phyloP scores from a whole-genome alignment of 768 basidiomycete genomes.

The Tricholoma saponaceum region DNA sequence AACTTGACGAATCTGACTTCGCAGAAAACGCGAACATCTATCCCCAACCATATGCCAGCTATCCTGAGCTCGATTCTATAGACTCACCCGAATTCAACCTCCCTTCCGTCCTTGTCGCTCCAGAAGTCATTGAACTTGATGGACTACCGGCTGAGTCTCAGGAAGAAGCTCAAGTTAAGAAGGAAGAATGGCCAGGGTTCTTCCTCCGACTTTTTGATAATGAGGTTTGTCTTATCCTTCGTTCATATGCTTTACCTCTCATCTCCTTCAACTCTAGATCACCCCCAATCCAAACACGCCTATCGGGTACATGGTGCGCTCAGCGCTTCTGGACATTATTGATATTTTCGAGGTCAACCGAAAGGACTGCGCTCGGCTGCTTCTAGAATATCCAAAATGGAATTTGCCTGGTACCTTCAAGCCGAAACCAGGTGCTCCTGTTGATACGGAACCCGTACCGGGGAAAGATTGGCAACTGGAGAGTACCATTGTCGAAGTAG shows the following conservation, averaged over 20 bases:
- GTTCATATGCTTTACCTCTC: background rate
- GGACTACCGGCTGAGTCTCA: slow-evolving; percentile 63
- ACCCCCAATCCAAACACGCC: slow-evolving; percentile 74
- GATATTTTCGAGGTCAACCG: slow-evolving; percentile 94
- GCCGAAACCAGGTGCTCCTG: slow-evolving; percentile 60
- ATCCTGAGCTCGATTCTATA: slow-evolving; percentile 36
- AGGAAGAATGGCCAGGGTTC: slow-evolving; percentile 80
- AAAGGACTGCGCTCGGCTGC: slow-evolving; percentile 86
- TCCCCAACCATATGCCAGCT: slow-evolving; percentile 60
- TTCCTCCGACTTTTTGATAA: slow-evolving; percentile 65
- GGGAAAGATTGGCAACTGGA: slow-evolving; percentile 86
- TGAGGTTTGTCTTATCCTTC: slow-evolving; percentile 30
- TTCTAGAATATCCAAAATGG: slow-evolving; percentile 88
- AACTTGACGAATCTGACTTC: slow-evolving; percentile 60
- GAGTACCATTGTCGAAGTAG: slow-evolving; percentile 81
- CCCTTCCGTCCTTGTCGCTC: slow-evolving; percentile 80
- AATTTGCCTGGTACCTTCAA: slow-evolving; percentile 81
- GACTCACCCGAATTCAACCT: slow-evolving; percentile 55
- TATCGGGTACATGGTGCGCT: slow-evolving; percentile 75
- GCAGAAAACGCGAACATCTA: slow-evolving; percentile 50
- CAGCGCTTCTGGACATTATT: slow-evolving; percentile 69
- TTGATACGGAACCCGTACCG: slow-evolving; percentile 43
- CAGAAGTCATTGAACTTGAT: slow-evolving; percentile 82
- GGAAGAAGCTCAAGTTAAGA: slow-evolving; percentile 69
- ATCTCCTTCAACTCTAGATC: slow-evolving; percentile 39